A percentile compares a stretch with the other conserved stretches of the same genome.
These are phyloP conservation scores for Cladosporium sp. DNA, from an alignment of 2,329 filamentous ascomycete species.

Conservation along the genomic window DNA sequence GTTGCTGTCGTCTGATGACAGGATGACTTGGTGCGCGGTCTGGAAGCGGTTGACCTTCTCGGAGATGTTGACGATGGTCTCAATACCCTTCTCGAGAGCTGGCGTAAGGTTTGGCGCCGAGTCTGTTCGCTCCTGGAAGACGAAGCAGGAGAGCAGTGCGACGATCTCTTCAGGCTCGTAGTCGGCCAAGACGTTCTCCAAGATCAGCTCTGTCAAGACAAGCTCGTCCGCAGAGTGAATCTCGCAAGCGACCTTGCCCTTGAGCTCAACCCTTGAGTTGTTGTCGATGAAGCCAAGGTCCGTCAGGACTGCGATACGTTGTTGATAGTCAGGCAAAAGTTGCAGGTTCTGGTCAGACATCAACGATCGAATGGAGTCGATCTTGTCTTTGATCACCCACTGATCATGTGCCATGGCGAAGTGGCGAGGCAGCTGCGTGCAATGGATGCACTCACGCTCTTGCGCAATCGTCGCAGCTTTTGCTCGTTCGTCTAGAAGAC, in stretches of 20 bases:
- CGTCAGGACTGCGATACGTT: conserved; percentile 85
- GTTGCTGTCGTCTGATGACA: conserved; percentile 83
- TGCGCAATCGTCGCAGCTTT: conserved; percentile 62
- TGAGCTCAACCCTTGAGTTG: conserved; percentile 81
- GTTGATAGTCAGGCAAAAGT: conserved; percentile 92
- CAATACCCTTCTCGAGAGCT: conserved; percentile 74
- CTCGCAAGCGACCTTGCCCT: conserved; percentile 97
- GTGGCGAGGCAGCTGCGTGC: conserved; percentile 80
- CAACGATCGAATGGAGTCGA: conserved; percentile 76
- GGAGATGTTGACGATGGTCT: conserved; percentile 82
- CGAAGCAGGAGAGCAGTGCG: conserved; percentile 85
- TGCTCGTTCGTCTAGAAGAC: conserved; percentile 68
- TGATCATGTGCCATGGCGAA: conserved; percentile 96
- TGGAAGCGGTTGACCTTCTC: conserved; percentile 91
- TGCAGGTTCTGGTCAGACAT: conserved; percentile 97
- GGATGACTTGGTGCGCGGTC: conserved; percentile 84
- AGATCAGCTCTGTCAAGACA: conserved; percentile 89
- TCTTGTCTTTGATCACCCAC: conserved; percentile 93
- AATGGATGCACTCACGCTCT: conserved; percentile 62
- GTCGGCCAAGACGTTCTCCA: conserved; percentile 92
- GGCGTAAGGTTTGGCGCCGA: conserved; percentile 74
- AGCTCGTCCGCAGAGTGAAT: conserved; percentile 96
- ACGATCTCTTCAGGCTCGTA: conserved; percentile 97
- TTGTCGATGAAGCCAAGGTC: conserved; percentile 91
- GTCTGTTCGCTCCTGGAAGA: conserved; percentile 96